phyloP scores from a whole-genome alignment of 805 yeast genomes.

The Wickerhamiella cacticola region DNA sequence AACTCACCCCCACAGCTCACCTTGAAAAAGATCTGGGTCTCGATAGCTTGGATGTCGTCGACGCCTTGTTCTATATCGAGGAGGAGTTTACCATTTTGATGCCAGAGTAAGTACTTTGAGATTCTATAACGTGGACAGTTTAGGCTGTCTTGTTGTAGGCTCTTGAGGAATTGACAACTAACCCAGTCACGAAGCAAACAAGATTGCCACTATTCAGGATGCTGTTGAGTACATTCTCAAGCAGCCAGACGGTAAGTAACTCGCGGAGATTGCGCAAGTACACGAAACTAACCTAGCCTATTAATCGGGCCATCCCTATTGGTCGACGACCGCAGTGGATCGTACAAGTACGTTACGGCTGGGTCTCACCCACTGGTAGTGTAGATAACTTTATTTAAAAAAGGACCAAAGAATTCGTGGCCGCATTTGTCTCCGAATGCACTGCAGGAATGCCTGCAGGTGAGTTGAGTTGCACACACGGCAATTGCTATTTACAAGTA shows the following conservation, averaged over 20 bases:
- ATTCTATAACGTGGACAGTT: background rate
- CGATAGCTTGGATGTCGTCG: conserved; percentile 90
- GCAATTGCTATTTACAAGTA: conserved; percentile 4
- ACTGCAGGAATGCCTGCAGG: too few relatives aligned
- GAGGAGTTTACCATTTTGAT: conserved; percentile 52
- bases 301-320: background rate
- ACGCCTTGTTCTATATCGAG: conserved; percentile 88
- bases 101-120: conserved; percentile 18
- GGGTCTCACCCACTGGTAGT: too few relatives aligned
- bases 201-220: conserved; percentile 81
- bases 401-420: too few relatives aligned
- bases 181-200: conserved; percentile 63
- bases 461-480: background rate
- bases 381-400: background rate
- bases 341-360: too few relatives aligned
- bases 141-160: background rate
- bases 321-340: too few relatives aligned
- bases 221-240: conserved; percentile 74
- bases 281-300: conserved; percentile 2
- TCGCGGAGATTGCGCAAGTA: background rate
- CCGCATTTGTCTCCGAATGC: too few relatives aligned
- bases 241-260: conserved; percentile 30
- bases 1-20: conserved; percentile 33
- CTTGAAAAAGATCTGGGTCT: conserved; percentile 53
- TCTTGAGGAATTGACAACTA: conserved; percentile 6